Evolutionary conservation across 2,329 filamentous ascomycete species (phyloP), one percentile per base, ranked within the genome.

Genomic region (Aspergillus versicolor): DNA sequence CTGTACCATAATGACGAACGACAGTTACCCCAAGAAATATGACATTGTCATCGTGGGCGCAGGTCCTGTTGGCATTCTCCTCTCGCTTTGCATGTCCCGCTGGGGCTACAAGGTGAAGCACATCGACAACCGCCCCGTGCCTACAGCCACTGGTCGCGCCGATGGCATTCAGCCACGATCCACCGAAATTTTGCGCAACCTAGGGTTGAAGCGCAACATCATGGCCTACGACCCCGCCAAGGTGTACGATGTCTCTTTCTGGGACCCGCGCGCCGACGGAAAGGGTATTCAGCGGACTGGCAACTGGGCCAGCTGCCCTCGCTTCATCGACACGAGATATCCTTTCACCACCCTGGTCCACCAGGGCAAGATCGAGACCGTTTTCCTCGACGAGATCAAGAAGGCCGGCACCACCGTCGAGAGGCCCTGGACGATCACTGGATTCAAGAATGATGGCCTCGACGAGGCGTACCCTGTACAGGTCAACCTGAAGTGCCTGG

Each of bases 51-150:
- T 96, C 64, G 83, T 96, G 54, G 92, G 92, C 62, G 92, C 92
- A 55, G 92, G 92, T 15, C 92, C 92, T 4, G 91, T 92, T 41
- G 92, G 92, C 54, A 84, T 96, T 57, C 87, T 95, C 77, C 83
- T 96, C 22, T 94, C 91, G 8, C 92, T 92, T 30, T 93, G 90
- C 71, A 83, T 97, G 60, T 90, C 91, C 59, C 83, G 92, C 78
- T 96, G 92, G 91, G 92, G 92, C 19, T 97, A 96, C 81, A 91
- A 86, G 73, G 91, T 97, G 75, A 96, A 93, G 80, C 91, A 96
- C 76, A 91, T 96, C 70, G 92, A 96, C 77, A 96, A 95, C 76
- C 84, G 92, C 58, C 81, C 91, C 2, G 89, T 93, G 68, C 92
- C 92, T 15, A 96, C 92, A 12, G 79, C 85, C 2, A 96, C 91